phyloP scores from a whole-genome alignment of 345 rosid species.

The Cardiospermum halicacabum region DNA sequence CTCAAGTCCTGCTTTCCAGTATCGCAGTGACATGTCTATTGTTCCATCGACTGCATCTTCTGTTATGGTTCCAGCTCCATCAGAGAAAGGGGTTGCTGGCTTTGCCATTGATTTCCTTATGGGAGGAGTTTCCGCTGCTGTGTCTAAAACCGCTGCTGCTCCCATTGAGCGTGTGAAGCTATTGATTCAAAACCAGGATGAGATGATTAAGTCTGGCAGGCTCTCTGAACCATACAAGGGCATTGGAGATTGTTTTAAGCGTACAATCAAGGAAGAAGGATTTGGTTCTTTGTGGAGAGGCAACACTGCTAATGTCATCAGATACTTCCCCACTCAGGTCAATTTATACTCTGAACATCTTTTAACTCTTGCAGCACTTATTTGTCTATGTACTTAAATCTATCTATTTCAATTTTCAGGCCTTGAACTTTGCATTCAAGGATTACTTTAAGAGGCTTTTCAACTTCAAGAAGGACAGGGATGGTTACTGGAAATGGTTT shows the following conservation, averaged over 20 bases:
- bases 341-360: neutral
- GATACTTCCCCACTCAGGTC: constrained; percentile 93
- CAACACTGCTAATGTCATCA: constrained; percentile 83
- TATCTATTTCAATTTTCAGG: constrained; percentile 28
- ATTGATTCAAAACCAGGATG: constrained; percentile 86
- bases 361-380: neutral
- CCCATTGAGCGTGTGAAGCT: constrained; percentile 90
- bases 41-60: constrained; percentile 43
- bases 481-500: constrained; percentile 95
- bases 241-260: constrained; percentile 61
- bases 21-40: constrained; percentile 32
- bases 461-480: constrained; percentile 88
- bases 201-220: constrained; percentile 72
- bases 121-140: constrained; percentile 93
- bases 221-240: constrained; percentile 85
- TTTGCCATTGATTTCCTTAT: constrained; percentile 75
- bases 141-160: constrained; percentile 82
- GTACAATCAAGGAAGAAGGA: constrained; percentile 69
- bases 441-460: constrained; percentile 83
- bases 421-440: constrained; percentile 90
- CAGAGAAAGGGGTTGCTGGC: constrained; percentile 62
- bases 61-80: constrained; percentile 55
- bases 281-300: constrained; percentile 74
- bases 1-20: constrained; percentile 59
- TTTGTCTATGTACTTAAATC: neutral